phyloP scores from a whole-genome alignment of 306 rosid genomes.

The Pueraria montana region DNA sequence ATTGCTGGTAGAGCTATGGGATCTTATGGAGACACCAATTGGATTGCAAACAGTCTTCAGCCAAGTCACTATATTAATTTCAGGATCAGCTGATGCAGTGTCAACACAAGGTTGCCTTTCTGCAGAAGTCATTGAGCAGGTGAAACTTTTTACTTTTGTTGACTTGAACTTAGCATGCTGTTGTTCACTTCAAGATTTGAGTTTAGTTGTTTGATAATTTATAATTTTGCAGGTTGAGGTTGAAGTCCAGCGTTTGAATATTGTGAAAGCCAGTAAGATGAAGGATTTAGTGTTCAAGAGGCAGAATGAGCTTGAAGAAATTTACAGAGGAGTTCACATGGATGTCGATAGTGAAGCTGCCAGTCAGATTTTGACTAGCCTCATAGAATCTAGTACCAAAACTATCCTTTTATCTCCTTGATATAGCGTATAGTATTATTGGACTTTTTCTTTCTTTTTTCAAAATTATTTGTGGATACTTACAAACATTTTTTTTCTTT shows the following conservation, averaged over 20 bases:
- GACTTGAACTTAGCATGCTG: constrained; percentile 34
- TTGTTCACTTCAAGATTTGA: constrained; percentile 21
- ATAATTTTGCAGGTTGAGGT: constrained; percentile 60
- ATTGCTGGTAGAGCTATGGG: constrained; percentile 73
- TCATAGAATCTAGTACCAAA: constrained; percentile 79
- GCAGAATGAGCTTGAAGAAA: constrained; percentile 87
- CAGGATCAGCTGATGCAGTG: constrained; percentile 76
- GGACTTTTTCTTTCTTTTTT: constrained; percentile 16
- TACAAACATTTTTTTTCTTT: constrained; percentile 1
- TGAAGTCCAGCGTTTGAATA: constrained; percentile 79
- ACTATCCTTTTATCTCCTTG: background rate
- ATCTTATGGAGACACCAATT: constrained; percentile 80
- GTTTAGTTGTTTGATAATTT: constrained; percentile 28
- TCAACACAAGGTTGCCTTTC: constrained; percentile 77
- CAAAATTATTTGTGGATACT: constrained; percentile 22
- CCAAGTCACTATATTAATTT: constrained; percentile 65
- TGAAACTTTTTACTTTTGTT: constrained; percentile 46
- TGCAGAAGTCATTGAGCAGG: constrained; percentile 78
- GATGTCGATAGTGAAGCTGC: constrained; percentile 79
- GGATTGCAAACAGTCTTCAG: constrained; percentile 70
- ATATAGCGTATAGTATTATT: background rate
- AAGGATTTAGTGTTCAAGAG: constrained; percentile 85
- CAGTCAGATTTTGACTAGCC: constrained; percentile 65
- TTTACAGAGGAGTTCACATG: constrained; percentile 86
- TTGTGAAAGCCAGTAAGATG: constrained; percentile 85